Base-by-base conservation (phyloP, 495 filamentous ascomycete genomes). In the Penicillium odoratum region DNA sequence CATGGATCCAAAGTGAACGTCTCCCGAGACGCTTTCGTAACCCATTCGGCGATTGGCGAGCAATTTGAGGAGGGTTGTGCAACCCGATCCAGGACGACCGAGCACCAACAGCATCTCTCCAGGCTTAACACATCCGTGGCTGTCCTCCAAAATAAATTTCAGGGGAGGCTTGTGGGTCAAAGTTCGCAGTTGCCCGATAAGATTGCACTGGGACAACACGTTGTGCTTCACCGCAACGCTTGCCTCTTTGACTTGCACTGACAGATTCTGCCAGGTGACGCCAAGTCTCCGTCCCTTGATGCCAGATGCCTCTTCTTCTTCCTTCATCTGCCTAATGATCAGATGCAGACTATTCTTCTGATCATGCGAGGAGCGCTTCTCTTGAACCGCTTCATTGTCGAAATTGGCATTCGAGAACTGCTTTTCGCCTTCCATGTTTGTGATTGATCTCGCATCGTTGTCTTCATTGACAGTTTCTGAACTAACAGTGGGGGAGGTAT, bases 41-140 rank as follows among this genome's bases (percentile, higher is more conserved):
- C 83, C 86, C 10, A 69, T 76, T 54, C 85, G 75, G 40, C 82
- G 83, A 58, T 88, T 88, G 15, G 84, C 72, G 1, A 91, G 78
- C 29, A 85, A 81, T 67, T 89, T 89, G 4, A 91, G 66, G 16
- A 80, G 51, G 4, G 77, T 80, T 0, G 70, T 74, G 38, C 75
- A 79, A 16, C 77, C 77, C 0, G 69, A 71, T 0, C 77, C 77
- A 7, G 77, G 77, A 0, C 77, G 53, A 5, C 77, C 77, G 15
- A 79, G 59, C 6, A 79, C 77, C 9, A 79, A 55, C n/a, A 77
- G 52, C 69, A 79, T 73, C 53, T 78, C 75, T n/a, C n/a, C n/a
- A n/a, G n/a, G n/a, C n/a, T n/a, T n/a, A n/a, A n/a, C n/a, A n/a
- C n/a, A n/a, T n/a, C 75, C 75, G 63, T 76, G 72, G 46, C 69